phyloP scores from a whole-genome alignment of 2,329 filamentous ascomycete species.

The Neonectria punicea region DNA sequence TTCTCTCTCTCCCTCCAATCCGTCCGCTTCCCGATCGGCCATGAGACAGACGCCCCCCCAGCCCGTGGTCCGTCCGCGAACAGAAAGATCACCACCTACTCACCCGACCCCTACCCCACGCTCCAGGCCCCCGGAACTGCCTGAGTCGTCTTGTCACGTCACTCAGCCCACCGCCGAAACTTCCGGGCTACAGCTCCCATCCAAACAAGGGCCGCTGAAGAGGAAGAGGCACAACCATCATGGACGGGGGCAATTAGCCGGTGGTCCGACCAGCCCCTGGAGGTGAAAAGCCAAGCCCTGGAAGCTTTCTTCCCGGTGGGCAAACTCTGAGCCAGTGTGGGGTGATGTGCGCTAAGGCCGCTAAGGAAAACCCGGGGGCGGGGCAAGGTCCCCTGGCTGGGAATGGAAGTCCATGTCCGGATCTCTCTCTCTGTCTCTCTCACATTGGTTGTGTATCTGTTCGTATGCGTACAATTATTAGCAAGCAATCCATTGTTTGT shows the following conservation, averaged over 20 bases:
- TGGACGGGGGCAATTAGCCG: constrained; percentile 11
- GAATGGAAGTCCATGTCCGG: too few species aligned
- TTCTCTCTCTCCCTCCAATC: background rate
- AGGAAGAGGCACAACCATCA: background rate
- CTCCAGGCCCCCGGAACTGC: constrained; percentile 2
- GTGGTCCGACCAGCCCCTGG: constrained; percentile 15
- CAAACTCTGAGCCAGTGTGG: constrained; percentile 22
- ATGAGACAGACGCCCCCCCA: background rate
- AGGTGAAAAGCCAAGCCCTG: background rate
- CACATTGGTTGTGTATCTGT: background rate
- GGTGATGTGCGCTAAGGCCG: constrained; percentile 25
- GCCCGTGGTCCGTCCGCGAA: background rate
- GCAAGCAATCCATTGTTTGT: background rate
- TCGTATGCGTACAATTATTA: background rate
- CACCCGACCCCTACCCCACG: background rate
- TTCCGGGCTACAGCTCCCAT: background rate
- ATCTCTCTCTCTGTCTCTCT: too few species aligned
- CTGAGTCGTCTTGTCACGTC: constrained; percentile 16
- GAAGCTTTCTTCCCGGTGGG: background rate
- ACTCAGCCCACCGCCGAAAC: constrained; percentile 14
- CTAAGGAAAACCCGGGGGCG: constrained; percentile 27
- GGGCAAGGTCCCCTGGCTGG: constrained; percentile 11
- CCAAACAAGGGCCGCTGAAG: too few species aligned
- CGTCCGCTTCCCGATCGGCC: constrained; percentile 17
- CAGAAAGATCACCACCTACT: background rate